Evolutionary conservation across 257 asterid genomes (phyloP).

Genomic region (Henckelia pumila): DNA sequence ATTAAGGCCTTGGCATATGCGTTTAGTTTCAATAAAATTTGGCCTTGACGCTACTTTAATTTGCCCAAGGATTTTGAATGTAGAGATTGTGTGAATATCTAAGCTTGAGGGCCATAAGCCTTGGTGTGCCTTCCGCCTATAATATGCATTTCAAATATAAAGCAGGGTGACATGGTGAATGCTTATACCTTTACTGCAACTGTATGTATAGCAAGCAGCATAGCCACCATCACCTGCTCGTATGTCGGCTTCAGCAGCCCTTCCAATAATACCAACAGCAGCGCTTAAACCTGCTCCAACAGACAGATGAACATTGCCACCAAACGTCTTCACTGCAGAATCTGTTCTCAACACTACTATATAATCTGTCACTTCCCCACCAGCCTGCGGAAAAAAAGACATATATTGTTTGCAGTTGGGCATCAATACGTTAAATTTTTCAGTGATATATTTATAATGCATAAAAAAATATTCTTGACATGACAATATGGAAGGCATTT

Average conservation of each 20-base stretch:
- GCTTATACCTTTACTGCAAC: slow-evolving; percentile 70
- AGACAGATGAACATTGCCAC: slow-evolving; percentile 58
- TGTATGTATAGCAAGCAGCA: slow-evolving; percentile 72
- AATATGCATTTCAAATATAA: neutral
- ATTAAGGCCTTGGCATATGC: neutral
- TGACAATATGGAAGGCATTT: neutral
- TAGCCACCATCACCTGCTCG: slow-evolving; percentile 60
- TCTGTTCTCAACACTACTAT: slow-evolving; percentile 59
- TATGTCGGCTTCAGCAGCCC: slow-evolving; percentile 71
- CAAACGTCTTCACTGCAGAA: slow-evolving; percentile 60
- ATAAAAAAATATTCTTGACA: no score
- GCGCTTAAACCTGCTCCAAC: slow-evolving; percentile 73
- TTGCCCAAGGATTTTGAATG: neutral
- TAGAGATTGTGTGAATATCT: neutral
- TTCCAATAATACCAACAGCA: slow-evolving; percentile 62
- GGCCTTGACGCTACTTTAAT: neutral
- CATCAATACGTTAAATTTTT: no score
- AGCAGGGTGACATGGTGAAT: neutral
- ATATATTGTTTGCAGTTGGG: neutral
- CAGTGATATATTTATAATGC: neutral
- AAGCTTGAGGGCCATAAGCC: neutral
- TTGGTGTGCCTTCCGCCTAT: neutral
- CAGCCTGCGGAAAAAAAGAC: slow-evolving; percentile 48
- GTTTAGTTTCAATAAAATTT: neutral
- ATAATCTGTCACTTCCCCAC: slow-evolving; percentile 75